Evolutionary conservation across 148 eudicot genomes (phyloP).

Genomic region (Limonium bicolor): DNA sequence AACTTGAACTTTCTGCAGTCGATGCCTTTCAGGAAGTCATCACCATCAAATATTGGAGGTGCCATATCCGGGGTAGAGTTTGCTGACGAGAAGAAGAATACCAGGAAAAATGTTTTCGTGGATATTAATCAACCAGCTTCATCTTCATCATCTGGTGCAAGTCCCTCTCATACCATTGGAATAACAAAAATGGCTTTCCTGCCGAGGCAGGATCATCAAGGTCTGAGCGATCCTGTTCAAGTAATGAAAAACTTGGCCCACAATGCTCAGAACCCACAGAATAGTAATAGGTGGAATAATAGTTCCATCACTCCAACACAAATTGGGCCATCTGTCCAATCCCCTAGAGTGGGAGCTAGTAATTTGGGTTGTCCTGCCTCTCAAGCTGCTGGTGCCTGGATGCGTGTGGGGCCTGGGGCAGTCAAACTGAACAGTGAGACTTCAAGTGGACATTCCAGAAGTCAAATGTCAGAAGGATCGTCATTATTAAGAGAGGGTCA

Average conservation of each 20-base stretch:
- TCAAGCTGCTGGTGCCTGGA: constrained; percentile 72
- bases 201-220: constrained; percentile 39
- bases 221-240: constrained; percentile 74
- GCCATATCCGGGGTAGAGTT: constrained; percentile 16
- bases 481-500: too few species aligned
- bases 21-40: constrained; percentile 26
- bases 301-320: constrained; percentile 14
- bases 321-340: constrained; percentile 15
- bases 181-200: constrained; percentile 15
- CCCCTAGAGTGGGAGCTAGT: constrained; percentile 32
- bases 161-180: constrained; percentile 12
- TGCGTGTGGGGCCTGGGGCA: constrained; percentile 21
- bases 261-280: constrained; percentile 54
- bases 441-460: too few species aligned
- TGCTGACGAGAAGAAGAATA: constrained; percentile 18
- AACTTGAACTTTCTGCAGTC: constrained; percentile 23
- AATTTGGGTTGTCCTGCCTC: constrained; percentile 49
- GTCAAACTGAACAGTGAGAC: constrained; percentile 5
- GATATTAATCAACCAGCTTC: constrained; percentile 19
- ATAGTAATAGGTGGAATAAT: constrained; percentile 17
- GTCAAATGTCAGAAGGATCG: too few species aligned
- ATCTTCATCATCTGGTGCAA: constrained; percentile 16
- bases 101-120: constrained; percentile 12
- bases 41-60: constrained; percentile 24
- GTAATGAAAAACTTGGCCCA: constrained; percentile 70